Conservation (phyloP, 2,329 filamentous ascomycete genomes). For the Xylaria digitata region DNA sequence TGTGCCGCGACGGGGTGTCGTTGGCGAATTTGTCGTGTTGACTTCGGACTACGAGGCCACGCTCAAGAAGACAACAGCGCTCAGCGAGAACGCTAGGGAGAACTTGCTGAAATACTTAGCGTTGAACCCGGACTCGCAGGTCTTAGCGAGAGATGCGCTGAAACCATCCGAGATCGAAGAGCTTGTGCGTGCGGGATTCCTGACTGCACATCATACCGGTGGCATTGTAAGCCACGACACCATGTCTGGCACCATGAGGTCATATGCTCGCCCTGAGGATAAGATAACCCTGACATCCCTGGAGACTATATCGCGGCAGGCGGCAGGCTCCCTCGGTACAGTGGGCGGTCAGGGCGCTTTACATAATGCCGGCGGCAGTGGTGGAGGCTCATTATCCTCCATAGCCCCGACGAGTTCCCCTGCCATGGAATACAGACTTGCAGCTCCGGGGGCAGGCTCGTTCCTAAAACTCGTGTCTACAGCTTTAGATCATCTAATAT, state of each 20-base stretch:
- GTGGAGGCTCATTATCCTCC: conserved; percentile 55
- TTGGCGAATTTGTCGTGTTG: conserved; percentile 74
- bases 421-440: conserved; percentile 63
- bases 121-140: conserved; percentile 60
- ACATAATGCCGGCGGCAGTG: conserved; percentile 69
- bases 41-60: conserved; percentile 65
- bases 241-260: conserved; percentile 50
- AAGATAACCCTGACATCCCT: conserved; percentile 69
- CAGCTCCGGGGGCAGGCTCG: conserved; percentile 73
- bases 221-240: conserved; percentile 50
- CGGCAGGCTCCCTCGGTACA: conserved; percentile 75
- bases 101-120: conserved; percentile 65
- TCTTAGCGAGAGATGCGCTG: conserved; percentile 51
- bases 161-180: conserved; percentile 51
- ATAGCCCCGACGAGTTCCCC: conserved; percentile 57
- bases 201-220: conserved; percentile 63
- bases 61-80: conserved; percentile 50
- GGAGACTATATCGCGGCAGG: conserved; percentile 70
- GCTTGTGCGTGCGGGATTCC: conserved; percentile 73
- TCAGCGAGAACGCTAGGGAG: conserved; percentile 59
- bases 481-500: conserved; percentile 70
- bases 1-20: conserved; percentile 69
- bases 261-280: conserved; percentile 63
- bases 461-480: conserved; percentile 74
- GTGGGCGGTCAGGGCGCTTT: conserved; percentile 76